Evolutionary conservation across 2,329 filamentous ascomycete genomes (phyloP).

Genomic region (Fusarium falciforme): DNA sequence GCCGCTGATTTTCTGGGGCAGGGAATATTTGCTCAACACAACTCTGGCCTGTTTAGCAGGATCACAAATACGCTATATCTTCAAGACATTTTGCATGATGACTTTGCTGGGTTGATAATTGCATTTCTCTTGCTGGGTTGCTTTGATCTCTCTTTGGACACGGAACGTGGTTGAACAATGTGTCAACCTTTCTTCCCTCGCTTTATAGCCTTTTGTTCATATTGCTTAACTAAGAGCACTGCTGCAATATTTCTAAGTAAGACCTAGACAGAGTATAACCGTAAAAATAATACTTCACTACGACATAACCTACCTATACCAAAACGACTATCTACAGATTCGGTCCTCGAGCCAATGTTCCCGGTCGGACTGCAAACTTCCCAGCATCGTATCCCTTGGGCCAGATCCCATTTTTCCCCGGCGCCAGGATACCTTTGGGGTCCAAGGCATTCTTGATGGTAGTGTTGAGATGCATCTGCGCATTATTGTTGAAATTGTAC

Average conservation of each 20-base stretch:
- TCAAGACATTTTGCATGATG: no score
- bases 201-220: background rate
- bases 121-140: no score
- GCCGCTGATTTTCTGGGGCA: no score
- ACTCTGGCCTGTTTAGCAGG: no score
- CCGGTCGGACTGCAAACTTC: background rate
- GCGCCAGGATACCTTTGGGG: conserved; percentile 32
- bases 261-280: background rate
- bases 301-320: background rate
- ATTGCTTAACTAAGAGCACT: background rate
- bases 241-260: background rate
- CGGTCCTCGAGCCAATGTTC: background rate
- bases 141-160: no score
- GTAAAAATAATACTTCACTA: background rate
- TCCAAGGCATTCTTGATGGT: conserved; percentile 26
- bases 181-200: no score
- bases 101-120: no score
- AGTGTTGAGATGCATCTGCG: conserved; percentile 24
- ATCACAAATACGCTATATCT: no score
- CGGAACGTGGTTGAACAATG: no score
- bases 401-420: conserved; percentile 33
- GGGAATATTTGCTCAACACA: no score
- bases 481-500: conserved; percentile 32
- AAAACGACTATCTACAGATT: background rate
- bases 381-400: conserved; percentile 4